Percentiles rank a stretch among this genome's conserved stretches.
phyloP scores from a whole-genome alignment of 1,284 basidiomycete genomes.

The Ceratobasidium sp. region DNA sequence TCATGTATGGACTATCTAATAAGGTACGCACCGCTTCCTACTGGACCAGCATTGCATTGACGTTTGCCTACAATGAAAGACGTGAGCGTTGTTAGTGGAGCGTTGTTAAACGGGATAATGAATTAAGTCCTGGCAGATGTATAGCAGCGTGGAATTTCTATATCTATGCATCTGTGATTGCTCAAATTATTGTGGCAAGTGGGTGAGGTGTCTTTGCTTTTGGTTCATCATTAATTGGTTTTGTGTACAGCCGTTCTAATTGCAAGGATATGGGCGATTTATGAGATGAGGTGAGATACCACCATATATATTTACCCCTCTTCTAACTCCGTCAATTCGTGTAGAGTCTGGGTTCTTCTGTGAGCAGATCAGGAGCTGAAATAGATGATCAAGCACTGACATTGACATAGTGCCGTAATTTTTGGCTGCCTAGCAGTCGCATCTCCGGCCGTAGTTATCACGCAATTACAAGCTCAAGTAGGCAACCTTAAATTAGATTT shows the following conservation, averaged over 20 bases:
- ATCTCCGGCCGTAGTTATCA: not conserved
- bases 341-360: not conserved
- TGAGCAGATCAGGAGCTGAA: not conserved
- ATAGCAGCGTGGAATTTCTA: slow-evolving; percentile 10
- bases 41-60: not conserved
- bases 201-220: not conserved
- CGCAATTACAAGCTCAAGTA: slow-evolving; percentile 17
- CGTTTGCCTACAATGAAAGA: not conserved
- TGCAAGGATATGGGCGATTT: slow-evolving; percentile 30
- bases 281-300: slow-evolving; percentile 5
- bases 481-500: not conserved
- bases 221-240: not conserved
- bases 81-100: not conserved
- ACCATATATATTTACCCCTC: not conserved
- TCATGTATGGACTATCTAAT: slow-evolving; percentile 13
- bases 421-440: not conserved
- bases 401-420: not conserved
- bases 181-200: slow-evolving; percentile 28
- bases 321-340: not conserved
- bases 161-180: slow-evolving; percentile 18
- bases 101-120: not conserved
- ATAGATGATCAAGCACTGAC: not conserved
- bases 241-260: not conserved
- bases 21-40: not conserved
- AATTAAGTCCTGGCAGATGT: not conserved